Evolutionary conservation across 78 protist species (phyloP).

Genomic region (Cavenderia fasciculata): DNA sequence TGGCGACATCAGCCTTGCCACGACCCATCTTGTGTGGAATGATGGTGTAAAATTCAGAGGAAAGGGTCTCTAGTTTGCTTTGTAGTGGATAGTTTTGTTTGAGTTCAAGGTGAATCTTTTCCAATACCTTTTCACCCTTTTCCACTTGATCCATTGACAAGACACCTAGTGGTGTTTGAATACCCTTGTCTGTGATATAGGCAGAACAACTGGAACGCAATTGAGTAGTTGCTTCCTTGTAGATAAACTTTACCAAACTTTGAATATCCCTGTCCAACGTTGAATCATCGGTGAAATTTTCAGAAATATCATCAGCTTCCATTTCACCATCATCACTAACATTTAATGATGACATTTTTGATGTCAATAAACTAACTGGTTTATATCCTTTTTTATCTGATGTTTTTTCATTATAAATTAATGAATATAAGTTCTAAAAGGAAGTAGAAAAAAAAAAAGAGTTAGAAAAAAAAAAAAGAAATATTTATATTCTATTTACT

Average conservation of each 20-base stretch:
- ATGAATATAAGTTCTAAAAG: not conserved
- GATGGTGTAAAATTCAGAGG: slow-evolving; percentile 50
- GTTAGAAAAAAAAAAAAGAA: no score
- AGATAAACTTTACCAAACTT: slow-evolving; percentile 2
- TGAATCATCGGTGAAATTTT: no score
- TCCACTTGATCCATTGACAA: slow-evolving; percentile 42
- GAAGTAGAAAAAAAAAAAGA: no score
- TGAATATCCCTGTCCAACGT: not conserved
- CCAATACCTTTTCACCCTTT: not conserved
- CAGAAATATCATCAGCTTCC: not conserved
- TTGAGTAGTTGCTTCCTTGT: slow-evolving; percentile 40
- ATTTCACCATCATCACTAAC: not conserved
- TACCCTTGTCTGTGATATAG: slow-evolving; percentile 28
- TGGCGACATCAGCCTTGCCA: not conserved
- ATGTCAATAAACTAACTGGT: slow-evolving; percentile 4
- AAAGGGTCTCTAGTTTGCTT: not conserved
- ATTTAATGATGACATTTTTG: not conserved
- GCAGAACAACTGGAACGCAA: slow-evolving; percentile 13
- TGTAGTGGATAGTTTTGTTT: not conserved
- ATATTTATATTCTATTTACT: no score
- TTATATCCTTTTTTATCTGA: slow-evolving; percentile 49
- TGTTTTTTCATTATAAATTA: slow-evolving; percentile 50
- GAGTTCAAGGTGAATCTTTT: slow-evolving; percentile 6
- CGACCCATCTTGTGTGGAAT: slow-evolving; percentile 69
- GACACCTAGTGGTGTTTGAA: slow-evolving; percentile 69